Evolutionary conservation across 2,329 filamentous ascomycete genomes (phyloP).

Genomic region (Exophiala phaeomuriformis): DNA sequence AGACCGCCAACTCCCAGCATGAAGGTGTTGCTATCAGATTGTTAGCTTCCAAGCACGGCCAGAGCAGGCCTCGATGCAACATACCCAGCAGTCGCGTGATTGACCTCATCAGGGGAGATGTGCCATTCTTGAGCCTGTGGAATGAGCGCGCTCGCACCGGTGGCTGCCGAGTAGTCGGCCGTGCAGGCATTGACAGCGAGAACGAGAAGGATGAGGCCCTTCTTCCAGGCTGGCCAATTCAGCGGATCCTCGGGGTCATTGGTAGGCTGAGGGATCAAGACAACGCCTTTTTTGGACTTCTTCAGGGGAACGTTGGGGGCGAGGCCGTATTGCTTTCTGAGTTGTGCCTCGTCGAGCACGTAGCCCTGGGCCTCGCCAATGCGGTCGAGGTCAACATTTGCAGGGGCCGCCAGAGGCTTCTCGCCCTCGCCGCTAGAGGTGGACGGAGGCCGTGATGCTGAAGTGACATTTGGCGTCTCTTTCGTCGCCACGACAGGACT

Average conservation of each 20-base stretch:
- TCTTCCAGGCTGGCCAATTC: constrained; percentile 47
- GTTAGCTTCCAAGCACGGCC: constrained; percentile 1
- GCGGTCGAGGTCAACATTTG: constrained; percentile 25
- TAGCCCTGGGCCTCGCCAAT: constrained; percentile 27
- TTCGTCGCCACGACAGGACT: background rate
- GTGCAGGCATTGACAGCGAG: constrained; percentile 43
- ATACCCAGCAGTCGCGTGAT: constrained; percentile 43
- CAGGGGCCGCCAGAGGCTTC: background rate
- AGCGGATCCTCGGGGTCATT: constrained; percentile 47
- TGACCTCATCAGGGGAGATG: constrained; percentile 44
- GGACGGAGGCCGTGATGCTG: constrained; percentile 10
- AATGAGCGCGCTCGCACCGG: constrained; percentile 40
- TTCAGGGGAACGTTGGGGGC: constrained; percentile 30
- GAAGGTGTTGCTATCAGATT: constrained; percentile 42
- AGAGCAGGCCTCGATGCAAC: background rate
- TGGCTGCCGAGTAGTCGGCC: constrained; percentile 45
- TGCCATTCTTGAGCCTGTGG: constrained; percentile 44
- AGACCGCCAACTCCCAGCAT: constrained; percentile 40
- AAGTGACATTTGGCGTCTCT: background rate
- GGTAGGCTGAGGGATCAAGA: constrained; percentile 50
- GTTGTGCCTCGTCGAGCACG: constrained; percentile 23
- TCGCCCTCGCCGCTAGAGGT: constrained; percentile 18
- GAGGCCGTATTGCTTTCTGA: constrained; percentile 23
- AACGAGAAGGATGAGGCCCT: constrained; percentile 45
- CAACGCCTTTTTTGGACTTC: constrained; percentile 36